Evolutionary conservation across 768 basidiomycete genomes (phyloP).

Genomic region (Suillus decipiens): DNA sequence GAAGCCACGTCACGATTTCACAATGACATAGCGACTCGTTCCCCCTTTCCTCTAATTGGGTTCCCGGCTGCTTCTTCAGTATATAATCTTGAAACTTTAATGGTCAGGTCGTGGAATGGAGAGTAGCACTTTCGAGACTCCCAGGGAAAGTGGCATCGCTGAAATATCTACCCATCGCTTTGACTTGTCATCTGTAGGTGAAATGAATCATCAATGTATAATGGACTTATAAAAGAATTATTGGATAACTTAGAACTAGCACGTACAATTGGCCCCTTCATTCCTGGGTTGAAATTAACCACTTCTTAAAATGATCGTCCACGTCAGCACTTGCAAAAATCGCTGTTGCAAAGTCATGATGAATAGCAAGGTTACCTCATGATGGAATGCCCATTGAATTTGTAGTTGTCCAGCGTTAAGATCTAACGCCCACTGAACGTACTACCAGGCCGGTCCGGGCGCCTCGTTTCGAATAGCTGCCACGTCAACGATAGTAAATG

Average conservation of each 20-base stretch:
- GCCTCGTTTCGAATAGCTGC: background rate
- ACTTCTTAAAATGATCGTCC: background rate
- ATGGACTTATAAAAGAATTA: background rate
- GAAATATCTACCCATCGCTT: background rate
- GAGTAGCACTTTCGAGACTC: background rate
- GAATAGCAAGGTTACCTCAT: background rate
- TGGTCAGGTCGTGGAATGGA: background rate
- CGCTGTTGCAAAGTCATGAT: background rate
- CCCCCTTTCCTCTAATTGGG: background rate
- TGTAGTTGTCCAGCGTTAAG: background rate
- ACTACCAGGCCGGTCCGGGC: no score
- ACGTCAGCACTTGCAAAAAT: background rate
- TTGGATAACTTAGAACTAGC: background rate
- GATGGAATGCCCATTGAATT: background rate
- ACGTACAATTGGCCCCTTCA: background rate
- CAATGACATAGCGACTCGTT: background rate
- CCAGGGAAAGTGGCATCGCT: background rate
- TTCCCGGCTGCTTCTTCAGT: background rate
- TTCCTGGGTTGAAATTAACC: background rate
- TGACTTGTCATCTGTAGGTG: background rate
- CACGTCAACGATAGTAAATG: no score
- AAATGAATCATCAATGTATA: background rate
- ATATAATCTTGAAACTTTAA: no score
- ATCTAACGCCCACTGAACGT: no score
- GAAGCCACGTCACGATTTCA: background rate